Evolutionary conservation across 2,329 filamentous ascomycete genomes (phyloP).

Genomic region (Elsinoe perseae): DNA sequence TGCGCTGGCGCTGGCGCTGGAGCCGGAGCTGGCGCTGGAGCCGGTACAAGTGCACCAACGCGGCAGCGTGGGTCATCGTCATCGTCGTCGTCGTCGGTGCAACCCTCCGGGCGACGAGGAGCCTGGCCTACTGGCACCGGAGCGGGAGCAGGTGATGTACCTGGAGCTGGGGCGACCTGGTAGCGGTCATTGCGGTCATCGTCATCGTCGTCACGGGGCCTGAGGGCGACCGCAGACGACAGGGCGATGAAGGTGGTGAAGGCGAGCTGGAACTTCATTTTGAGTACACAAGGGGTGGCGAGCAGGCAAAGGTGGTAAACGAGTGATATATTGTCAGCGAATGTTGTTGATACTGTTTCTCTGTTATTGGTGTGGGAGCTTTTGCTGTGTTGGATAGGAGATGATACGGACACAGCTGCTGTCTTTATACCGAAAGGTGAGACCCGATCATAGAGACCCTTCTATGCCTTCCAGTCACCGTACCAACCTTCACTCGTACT

Average conservation of each 20-base stretch:
- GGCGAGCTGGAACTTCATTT: constrained; percentile 12
- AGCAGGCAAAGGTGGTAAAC: background rate
- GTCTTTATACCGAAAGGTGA: background rate
- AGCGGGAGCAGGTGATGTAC: background rate
- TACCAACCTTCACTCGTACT: background rate
- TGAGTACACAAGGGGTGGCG: background rate
- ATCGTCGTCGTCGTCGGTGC: constrained; percentile 9
- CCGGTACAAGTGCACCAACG: background rate
- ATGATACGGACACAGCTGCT: background rate
- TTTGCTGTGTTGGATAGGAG: background rate
- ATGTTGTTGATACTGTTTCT: constrained; percentile 2
- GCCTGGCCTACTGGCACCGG: background rate
- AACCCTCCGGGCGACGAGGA: background rate
- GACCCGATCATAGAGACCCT: background rate
- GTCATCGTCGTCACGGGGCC: constrained; percentile 8
- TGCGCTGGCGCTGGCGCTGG: background rate
- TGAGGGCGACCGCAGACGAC: constrained; percentile 8
- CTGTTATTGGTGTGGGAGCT: background rate
- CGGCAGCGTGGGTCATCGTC: background rate
- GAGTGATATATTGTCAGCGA: constrained; percentile 7
- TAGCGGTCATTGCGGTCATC: background rate
- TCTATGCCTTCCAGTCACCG: background rate
- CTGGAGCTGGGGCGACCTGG: background rate
- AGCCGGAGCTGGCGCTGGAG: background rate
- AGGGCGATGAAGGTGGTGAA: constrained; percentile 11